Base-by-base conservation (phyloP, 192 early-diverging fungal genomes). In the Coemansia sp. region DNA sequence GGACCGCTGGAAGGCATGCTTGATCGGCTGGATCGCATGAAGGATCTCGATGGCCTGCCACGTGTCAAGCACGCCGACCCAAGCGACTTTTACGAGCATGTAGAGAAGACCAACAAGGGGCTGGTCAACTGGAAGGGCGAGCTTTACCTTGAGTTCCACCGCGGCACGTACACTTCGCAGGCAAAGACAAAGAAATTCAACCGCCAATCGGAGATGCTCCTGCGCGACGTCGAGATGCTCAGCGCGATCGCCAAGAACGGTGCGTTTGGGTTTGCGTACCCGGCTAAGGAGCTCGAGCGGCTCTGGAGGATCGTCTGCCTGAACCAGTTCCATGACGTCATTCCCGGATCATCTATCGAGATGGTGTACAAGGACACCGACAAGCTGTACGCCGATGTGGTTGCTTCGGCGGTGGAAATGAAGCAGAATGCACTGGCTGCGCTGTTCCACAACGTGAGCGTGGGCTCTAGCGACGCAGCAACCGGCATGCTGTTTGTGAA, bases 311-410 rank as follows among this genome's bases (percentile, higher is more conserved):
- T 89, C 49, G 71, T 95, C 12, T 86, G 94, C 21, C 83, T 99
- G 30, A 95, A 92, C 69, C 97, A 99, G 86, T 99, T 99, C 72
- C 97, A 99, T 67, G 96, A 98, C 77, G 92, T 98, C 4, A 82
- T 99, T 45, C 95, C 97, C 0, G 97, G 97, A 0, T 91, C 92
- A 4, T 83, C 88, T 16, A 98, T 99, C 67, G 92, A 88, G 34
- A 75, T 93, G 74, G 97, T 96, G 25, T 97, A 96, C 72, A 76
- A 87, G 20, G 97, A 99, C 76, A 94, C 91, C 15, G 80, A 84
- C 30, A 70, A 72, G 60, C 75, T 80, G 18, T 86, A 79, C 59
- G 60, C 63, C 6, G 66, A 84, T 16, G 66, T 77, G 2, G 10
- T 71, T 1, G 56, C 42, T 26, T 78, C 83, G 71, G 84, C 79